Base-by-base conservation (phyloP, 2,329 filamentous ascomycete species). In the Colletotrichum navitas region DNA sequence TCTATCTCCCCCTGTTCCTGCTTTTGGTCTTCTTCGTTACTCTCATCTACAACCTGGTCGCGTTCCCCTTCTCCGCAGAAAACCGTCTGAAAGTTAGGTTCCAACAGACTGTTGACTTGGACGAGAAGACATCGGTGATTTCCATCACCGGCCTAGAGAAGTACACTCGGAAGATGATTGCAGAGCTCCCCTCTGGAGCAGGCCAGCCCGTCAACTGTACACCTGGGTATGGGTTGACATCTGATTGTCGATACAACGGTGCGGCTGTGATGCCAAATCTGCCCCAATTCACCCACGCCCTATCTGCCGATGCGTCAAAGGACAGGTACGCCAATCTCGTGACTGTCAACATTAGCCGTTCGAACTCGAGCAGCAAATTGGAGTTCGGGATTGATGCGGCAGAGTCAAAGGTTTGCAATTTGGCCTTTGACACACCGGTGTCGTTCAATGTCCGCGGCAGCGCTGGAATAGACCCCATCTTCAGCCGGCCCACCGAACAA, bases 41-140 rank as follows among this genome's bases (percentile, higher is more conserved):
- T 39, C 83, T 97, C 36, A 87, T 95, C 67, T 98, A 97, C 84
- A 97, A 97, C 78, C 88, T 98, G 5, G 83, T 89, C 2, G 93
- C 93, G 1, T 98, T 97, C 80, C 96, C 96, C 0, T 98, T 98
- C 81, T 96, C 94, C 0, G 83, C 88, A 29, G 87, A 90, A 71
- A 93, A 91, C 78, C 89, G 94, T 47, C 90, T 97, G 80, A 98
- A 98, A 81, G 86, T 95, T 59, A 97, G 91, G 81, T 98, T 98
- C 80, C 85, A 93, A 61, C 95, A 99, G 79, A 88, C 89, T 12
- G 85, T 98, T 59, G 89, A 97, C 75, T 87, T 97, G 12, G 92
- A 93, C 74, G 49, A 56, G 18, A 89, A 86, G 5, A 91, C 91
- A n/a, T 83, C 86, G 18, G 94, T 94, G 74, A 85, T 83, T 2